Evolutionary conservation across 176 grass and related monocot species (phyloP).

Genomic region (barley (Hordeum vulgare)): DNA sequence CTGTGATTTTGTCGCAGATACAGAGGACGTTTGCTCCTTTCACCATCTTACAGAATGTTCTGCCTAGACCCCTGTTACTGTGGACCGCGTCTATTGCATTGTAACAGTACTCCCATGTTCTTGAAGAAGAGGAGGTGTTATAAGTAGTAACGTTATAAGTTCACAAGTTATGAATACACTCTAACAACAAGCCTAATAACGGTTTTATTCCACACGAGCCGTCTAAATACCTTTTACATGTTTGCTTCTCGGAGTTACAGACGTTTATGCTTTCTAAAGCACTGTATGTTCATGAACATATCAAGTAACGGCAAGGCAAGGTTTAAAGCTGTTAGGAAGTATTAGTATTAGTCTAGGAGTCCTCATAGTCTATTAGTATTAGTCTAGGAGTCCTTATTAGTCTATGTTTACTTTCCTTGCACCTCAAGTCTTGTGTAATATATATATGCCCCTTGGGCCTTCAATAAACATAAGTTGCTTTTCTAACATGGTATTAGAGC

Average conservation of each 20-base stretch:
- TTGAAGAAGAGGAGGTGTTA: too few relatives aligned
- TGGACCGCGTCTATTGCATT: too few relatives aligned
- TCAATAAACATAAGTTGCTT: too few relatives aligned
- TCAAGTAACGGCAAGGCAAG: not conserved
- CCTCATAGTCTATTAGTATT: too few relatives aligned
- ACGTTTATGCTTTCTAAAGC: not conserved
- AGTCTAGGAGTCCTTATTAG: too few relatives aligned
- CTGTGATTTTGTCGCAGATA: not conserved
- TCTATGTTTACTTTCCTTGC: too few relatives aligned
- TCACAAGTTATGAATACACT: not conserved
- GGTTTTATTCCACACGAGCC: not conserved
- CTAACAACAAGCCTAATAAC: not conserved
- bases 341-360: too few relatives aligned
- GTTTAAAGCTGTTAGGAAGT: too few relatives aligned
- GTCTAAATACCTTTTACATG: not conserved
- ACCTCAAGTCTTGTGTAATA: too few relatives aligned
- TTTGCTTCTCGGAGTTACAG: not conserved
- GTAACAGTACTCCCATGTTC: too few relatives aligned
- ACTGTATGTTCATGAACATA: not conserved
- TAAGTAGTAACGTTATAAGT: not conserved
- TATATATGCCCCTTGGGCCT: too few relatives aligned
- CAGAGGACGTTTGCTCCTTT: not conserved
- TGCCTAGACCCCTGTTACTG: not conserved
- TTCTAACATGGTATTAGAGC: too few relatives aligned
- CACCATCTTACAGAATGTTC: not conserved